These are phyloP conservation scores for Aegilops umbellulata DNA, from an alignment of 176 grass and related monocot genomes.

Conservation along the genomic window DNA sequence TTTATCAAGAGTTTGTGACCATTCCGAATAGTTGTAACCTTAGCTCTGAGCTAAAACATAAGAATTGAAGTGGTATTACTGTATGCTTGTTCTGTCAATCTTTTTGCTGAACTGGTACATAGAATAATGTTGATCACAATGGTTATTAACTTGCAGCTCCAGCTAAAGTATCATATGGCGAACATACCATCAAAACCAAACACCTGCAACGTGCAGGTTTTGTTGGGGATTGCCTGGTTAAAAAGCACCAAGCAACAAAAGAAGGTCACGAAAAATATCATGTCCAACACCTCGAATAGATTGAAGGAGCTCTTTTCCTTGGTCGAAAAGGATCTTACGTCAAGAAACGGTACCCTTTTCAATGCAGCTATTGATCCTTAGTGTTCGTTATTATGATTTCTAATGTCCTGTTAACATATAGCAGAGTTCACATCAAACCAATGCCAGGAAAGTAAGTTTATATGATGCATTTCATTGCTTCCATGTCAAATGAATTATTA, in stretches of 20 bases:
- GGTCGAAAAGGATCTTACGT: slow-evolving; percentile 64
- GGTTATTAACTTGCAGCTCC: slow-evolving; percentile 55
- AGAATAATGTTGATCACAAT: background rate
- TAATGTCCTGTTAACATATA: slow-evolving; percentile 3
- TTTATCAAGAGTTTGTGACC: background rate
- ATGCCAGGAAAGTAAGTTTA: background rate
- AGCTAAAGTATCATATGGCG: slow-evolving; percentile 68
- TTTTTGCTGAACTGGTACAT: background rate
- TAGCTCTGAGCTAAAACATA: background rate
- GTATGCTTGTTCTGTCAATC: background rate
- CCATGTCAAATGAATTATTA: background rate
- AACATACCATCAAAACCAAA: slow-evolving; percentile 52
- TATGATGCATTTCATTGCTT: background rate
- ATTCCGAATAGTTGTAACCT: background rate
- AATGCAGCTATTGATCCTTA: background rate
- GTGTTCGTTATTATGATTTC: background rate
- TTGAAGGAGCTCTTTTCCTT: slow-evolving; percentile 65
- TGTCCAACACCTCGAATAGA: slow-evolving; percentile 56
- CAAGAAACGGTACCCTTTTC: slow-evolving; percentile 36
- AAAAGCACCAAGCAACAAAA: slow-evolving; percentile 84
- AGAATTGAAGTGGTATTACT: background rate
- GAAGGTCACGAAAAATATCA: slow-evolving; percentile 72
- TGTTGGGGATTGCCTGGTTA: slow-evolving; percentile 79
- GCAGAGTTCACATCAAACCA: slow-evolving; percentile 4
- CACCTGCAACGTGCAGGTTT: slow-evolving; percentile 61